Evolutionary conservation across 331 rosid genomes (phyloP), one percentile per base, ranked within the genome.

Genomic region (Dryas integrifolia): DNA sequence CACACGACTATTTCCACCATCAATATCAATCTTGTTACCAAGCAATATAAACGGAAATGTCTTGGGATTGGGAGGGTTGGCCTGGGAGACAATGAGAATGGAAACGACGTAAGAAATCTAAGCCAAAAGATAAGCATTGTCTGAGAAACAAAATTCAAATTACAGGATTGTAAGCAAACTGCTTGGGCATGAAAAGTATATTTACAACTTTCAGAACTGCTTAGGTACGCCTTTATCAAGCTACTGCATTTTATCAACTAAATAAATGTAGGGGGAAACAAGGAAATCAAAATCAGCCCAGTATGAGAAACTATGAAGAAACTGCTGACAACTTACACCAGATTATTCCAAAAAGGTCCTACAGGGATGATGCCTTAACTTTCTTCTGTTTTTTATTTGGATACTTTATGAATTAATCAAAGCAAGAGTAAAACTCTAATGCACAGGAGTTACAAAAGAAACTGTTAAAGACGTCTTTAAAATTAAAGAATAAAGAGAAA

Each of bases 1-100:
- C 98, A 92, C 98, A 73, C 96, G 85, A 85, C 97, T 92, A 76
- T 90, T 92, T 62, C 97, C 97, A 73, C 97, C 97, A 81, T 92
- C 97, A 48, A 92, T 88, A 85, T 92, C 98, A 77, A 92, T 81
- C 91, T 92, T 92, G 86, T 92, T 92, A 80, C 94, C 97, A 53
- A 92, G 98, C 83, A 90, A 83, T 75, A 84, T 88, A 76, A 92
- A 90, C 0, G 98, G 98, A 82, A 92, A 92, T 5, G 81, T 80
- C 79, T 72, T 84, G 10, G 96, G 92, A 74, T 86, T 82, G 40
- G 92, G 61, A 75, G 97, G 96, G 75, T 85, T 86, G 65, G 96
- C 96, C 98, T 90, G 84, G 24, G 39, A 39, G 49, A 81, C 38
- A 75, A 62, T 48, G 38, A 66, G 40, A 80, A 56, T 26, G 43